Conservation (phyloP, 768 basidiomycete genomes). For the Neoboletus subvelutipes region DNA sequence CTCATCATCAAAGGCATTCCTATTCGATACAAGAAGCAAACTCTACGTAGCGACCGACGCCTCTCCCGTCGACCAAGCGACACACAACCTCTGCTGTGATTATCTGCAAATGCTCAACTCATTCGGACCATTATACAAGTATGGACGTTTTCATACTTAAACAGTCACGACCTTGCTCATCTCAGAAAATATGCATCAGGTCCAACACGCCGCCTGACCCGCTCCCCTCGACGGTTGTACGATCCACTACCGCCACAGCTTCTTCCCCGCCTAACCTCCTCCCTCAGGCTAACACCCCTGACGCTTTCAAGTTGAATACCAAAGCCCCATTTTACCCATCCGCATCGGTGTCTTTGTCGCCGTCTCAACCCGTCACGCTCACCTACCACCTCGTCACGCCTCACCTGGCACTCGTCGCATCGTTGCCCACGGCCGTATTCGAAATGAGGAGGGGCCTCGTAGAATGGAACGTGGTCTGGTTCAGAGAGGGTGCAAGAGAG, state of each 20-base stretch:
- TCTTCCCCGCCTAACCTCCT: not conserved
- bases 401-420: slow-evolving; percentile 66
- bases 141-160: slow-evolving; percentile 7
- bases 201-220: slow-evolving; percentile 17
- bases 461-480: slow-evolving; percentile 86
- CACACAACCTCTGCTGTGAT: slow-evolving; percentile 87
- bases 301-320: slow-evolving; percentile 16
- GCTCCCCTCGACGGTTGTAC: slow-evolving; percentile 12
- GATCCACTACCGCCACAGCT: not conserved
- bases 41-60: slow-evolving; percentile 94
- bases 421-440: slow-evolving; percentile 71
- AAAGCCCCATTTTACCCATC: slow-evolving; percentile 65
- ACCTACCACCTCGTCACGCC: slow-evolving; percentile 81
- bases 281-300: slow-evolving; percentile 1
- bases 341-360: slow-evolving; percentile 61
- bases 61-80: slow-evolving; percentile 85
- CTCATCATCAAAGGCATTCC: slow-evolving; percentile 88
- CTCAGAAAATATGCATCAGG: slow-evolving; percentile 8
- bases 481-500: slow-evolving; percentile 79
- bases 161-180: slow-evolving; percentile 2
- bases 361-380: slow-evolving; percentile 64
- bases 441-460: slow-evolving; percentile 72
- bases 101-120: slow-evolving; percentile 86
- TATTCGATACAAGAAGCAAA: slow-evolving; percentile 84
- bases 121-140: slow-evolving; percentile 88